Evolutionary conservation across 169 alveolate species (phyloP).

Genomic region (Cryptosporidium sp.): DNA sequence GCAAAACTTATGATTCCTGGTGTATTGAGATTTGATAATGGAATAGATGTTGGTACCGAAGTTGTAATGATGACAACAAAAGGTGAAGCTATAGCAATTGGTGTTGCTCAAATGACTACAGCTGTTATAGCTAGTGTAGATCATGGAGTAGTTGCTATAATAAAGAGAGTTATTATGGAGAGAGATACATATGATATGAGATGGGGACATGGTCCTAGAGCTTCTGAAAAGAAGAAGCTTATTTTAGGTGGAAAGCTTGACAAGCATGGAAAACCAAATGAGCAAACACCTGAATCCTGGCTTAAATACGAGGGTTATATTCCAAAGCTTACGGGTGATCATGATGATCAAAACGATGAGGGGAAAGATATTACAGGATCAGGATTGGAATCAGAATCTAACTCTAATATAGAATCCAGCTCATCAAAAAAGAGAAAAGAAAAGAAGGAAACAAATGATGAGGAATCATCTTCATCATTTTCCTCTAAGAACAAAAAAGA

Average conservation of each 20-base stretch:
- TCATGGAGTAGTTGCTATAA: slow-evolving; percentile 98
- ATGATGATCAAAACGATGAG: slow-evolving; percentile 71
- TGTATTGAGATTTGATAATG: slow-evolving; percentile 97
- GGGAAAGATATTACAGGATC: background rate
- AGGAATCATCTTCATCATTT: background rate
- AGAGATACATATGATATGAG: slow-evolving; percentile 99
- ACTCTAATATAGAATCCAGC: background rate
- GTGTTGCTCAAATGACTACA: slow-evolving; percentile 99
- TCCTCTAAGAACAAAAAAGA: background rate
- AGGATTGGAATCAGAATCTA: background rate
- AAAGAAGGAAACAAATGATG: background rate
- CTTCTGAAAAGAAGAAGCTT: slow-evolving; percentile 97
- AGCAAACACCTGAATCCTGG: slow-evolving; percentile 95
- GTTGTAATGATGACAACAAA: slow-evolving; percentile 98
- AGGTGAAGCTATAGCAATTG: slow-evolving; percentile 99
- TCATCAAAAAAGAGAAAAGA: slow-evolving; percentile 4
- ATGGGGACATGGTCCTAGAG: slow-evolving; percentile 99
- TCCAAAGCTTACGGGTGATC: slow-evolving; percentile 85
- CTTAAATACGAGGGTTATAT: slow-evolving; percentile 87
- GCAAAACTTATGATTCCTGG: slow-evolving; percentile 99
- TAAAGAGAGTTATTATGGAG: slow-evolving; percentile 99
- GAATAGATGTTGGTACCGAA: slow-evolving; percentile 96
- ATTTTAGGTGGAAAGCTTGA: slow-evolving; percentile 96
- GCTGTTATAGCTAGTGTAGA: slow-evolving; percentile 99
- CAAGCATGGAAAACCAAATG: slow-evolving; percentile 94